Percentiles rank a stretch among this genome's conserved stretches.
Evolutionary conservation across 2,329 filamentous ascomycete genomes (phyloP).

Genomic region (Ceratocystis smalleyi): DNA sequence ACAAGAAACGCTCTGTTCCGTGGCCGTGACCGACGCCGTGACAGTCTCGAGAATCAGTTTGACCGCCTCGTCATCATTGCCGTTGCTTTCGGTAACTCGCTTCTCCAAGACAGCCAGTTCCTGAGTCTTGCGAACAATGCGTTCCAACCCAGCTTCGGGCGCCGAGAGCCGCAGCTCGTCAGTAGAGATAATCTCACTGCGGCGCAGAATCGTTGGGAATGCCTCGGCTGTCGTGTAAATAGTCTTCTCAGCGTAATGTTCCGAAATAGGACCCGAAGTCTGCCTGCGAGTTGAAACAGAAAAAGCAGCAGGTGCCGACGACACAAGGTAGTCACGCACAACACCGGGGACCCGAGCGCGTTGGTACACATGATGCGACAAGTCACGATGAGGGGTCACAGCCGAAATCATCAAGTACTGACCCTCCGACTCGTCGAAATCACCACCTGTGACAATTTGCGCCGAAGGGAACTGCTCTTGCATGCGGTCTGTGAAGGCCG

Average conservation of each 20-base stretch:
- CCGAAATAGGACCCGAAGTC: slow-evolving; percentile 50
- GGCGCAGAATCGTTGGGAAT: slow-evolving; percentile 79
- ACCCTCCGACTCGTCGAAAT: slow-evolving; percentile 69
- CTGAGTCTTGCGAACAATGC: slow-evolving; percentile 77
- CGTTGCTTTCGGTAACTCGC: slow-evolving; percentile 47
- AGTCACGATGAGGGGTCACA: slow-evolving; percentile 67
- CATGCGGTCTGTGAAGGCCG: slow-evolving; percentile 77
- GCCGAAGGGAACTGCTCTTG: slow-evolving; percentile 79
- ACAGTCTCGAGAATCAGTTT: slow-evolving; percentile 60
- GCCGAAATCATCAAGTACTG: slow-evolving; percentile 75
- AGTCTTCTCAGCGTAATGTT: slow-evolving; percentile 69
- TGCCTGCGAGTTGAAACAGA: slow-evolving; percentile 59
- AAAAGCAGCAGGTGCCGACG: slow-evolving; percentile 62
- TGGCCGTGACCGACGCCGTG: slow-evolving; percentile 57
- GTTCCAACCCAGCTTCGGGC: slow-evolving; percentile 77
- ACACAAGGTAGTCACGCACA: slow-evolving; percentile 73
- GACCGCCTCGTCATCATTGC: slow-evolving; percentile 47
- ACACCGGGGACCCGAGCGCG: slow-evolving; percentile 68
- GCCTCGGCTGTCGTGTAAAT: slow-evolving; percentile 69
- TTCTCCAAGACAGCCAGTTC: slow-evolving; percentile 67
- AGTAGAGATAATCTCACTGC: slow-evolving; percentile 65
- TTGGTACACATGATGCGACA: slow-evolving; percentile 72
- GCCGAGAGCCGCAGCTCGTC: slow-evolving; percentile 54
- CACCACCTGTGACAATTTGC: slow-evolving; percentile 55
- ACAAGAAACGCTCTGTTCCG: slow-evolving; percentile 60